These are phyloP conservation scores for Kurtzmaniella quercitrusa DNA, from an alignment of 1,139 yeast species.

Conservation along the genomic window DNA sequence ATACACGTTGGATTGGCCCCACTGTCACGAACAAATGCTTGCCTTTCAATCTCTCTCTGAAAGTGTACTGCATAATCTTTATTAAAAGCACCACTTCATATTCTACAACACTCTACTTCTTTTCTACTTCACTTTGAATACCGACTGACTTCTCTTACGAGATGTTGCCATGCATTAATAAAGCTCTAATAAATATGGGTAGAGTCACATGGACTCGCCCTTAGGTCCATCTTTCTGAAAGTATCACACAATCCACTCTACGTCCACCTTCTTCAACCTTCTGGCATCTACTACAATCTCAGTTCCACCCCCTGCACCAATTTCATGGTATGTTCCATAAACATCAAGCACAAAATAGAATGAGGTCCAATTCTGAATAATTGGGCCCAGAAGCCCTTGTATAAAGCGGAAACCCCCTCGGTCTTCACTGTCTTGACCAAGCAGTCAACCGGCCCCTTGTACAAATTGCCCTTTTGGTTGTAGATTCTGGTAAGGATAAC, in stretches of 20 bases:
- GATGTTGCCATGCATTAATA: not conserved
- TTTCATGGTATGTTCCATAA: slow-evolving; percentile 93
- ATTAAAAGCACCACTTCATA: too few species aligned
- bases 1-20: too few species aligned
- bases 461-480: slow-evolving; percentile 86
- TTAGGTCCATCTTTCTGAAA: too few species aligned
- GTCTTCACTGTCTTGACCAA: slow-evolving; percentile 69
- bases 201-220: too few species aligned
- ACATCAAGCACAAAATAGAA: slow-evolving; percentile 82
- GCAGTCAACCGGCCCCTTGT: slow-evolving; percentile 87
- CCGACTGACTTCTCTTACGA: not conserved
- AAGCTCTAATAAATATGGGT: not conserved
- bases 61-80: too few species aligned
- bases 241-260: too few species aligned
- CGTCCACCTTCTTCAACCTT: too few species aligned
- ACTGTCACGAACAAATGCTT: too few species aligned
- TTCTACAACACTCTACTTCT: too few species aligned
- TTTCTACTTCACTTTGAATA: too few species aligned
- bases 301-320: slow-evolving; percentile 43
- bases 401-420: slow-evolving; percentile 86
- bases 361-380: slow-evolving; percentile 92
- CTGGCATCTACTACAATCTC: slow-evolving; percentile 13
- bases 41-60: too few species aligned
- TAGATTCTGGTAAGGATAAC: slow-evolving; percentile 91
- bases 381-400: slow-evolving; percentile 94